Percentiles rank a stretch among this genome's conserved stretches.
These are phyloP conservation scores for Saccharomycopsis javanensis DNA, from an alignment of 805 yeast species.

Conservation along the genomic window DNA sequence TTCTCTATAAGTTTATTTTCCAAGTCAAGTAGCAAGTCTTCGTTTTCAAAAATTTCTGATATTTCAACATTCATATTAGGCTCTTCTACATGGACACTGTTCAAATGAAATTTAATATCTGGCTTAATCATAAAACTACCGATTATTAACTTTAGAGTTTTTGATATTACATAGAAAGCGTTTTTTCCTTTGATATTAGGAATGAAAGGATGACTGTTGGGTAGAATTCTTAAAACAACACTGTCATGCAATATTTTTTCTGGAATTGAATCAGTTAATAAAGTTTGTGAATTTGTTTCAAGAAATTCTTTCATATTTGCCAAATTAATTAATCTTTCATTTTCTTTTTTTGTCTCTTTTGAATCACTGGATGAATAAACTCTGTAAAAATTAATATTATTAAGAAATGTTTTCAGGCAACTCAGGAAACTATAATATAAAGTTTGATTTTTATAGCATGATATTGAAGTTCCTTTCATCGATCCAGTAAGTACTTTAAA, in stretches of 20 bases:
- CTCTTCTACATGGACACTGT: slow-evolving; percentile 27
- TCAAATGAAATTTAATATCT: slow-evolving; percentile 41
- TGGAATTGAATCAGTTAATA: slow-evolving; percentile 39
- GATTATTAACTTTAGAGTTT: slow-evolving; percentile 44
- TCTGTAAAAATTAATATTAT: neutral
- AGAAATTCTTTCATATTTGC: slow-evolving; percentile 45
- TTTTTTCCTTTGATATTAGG: slow-evolving; percentile 49
- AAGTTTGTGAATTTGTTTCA: slow-evolving; percentile 38
- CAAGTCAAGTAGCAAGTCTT: slow-evolving; percentile 18
- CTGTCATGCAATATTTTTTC: slow-evolving; percentile 34
- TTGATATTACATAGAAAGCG: slow-evolving; percentile 46
- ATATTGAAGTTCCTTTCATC: neutral
- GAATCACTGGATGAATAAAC: neutral
- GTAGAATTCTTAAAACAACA: slow-evolving; percentile 46
- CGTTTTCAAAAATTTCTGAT: slow-evolving; percentile 9
- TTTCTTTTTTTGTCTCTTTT: neutral
- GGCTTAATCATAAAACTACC: slow-evolving; percentile 49
- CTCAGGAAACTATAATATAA: neutral
- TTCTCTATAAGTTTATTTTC: slow-evolving; percentile 21
- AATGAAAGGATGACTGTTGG: slow-evolving; percentile 41
- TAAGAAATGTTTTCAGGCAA: neutral
- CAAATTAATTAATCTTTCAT: slow-evolving; percentile 29
- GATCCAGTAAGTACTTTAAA: neutral
- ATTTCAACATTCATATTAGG: slow-evolving; percentile 18
- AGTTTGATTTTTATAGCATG: no score